These are phyloP conservation scores for Tolypocladium album DNA, from an alignment of 2,329 filamentous ascomycete genomes.

Conservation along the genomic window DNA sequence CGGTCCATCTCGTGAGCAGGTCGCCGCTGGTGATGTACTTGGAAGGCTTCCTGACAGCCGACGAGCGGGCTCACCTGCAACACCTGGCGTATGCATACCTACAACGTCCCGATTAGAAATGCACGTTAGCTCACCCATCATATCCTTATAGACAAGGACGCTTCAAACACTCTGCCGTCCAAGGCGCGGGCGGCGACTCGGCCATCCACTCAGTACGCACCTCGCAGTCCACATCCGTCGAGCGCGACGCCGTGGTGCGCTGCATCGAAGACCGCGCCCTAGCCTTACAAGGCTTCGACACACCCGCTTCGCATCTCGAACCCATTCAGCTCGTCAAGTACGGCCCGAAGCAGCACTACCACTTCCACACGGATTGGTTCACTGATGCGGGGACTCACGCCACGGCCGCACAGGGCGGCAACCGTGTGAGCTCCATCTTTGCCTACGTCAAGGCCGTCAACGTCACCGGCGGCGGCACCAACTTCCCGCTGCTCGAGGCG, in stretches of 20 bases:
- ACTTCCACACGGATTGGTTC: slow-evolving; percentile 43
- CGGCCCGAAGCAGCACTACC: slow-evolving; percentile 30
- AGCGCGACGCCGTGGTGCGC: slow-evolving; percentile 27
- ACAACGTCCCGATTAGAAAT: background rate
- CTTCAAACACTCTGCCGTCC: slow-evolving; percentile 32
- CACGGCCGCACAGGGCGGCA: slow-evolving; percentile 28
- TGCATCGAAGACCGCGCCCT: slow-evolving; percentile 37
- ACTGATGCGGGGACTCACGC: slow-evolving; percentile 23
- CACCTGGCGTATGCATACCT: slow-evolving; percentile 24
- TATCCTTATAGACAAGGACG: slow-evolving; percentile 22
- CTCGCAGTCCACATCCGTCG: slow-evolving; percentile 33
- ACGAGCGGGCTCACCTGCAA: slow-evolving; percentile 30
- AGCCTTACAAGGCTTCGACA: slow-evolving; percentile 32
- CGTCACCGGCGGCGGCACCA: slow-evolving; percentile 35
- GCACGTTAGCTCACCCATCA: background rate
- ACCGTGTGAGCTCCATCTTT: slow-evolving; percentile 35
- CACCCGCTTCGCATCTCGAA: slow-evolving; percentile 26
- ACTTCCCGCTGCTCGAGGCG: slow-evolving; percentile 32
- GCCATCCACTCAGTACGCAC: slow-evolving; percentile 27
- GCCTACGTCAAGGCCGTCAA: slow-evolving; percentile 32
- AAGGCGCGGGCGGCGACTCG: slow-evolving; percentile 20
- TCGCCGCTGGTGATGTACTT: slow-evolving; percentile 40
- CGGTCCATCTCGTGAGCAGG: slow-evolving; percentile 31
- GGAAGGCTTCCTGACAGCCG: slow-evolving; percentile 30
- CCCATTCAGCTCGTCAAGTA: slow-evolving; percentile 39